These are phyloP conservation scores for Aurantiochytrium sp. DNA, from an alignment of 108 stramenopile genomes.

Conservation along the genomic window DNA sequence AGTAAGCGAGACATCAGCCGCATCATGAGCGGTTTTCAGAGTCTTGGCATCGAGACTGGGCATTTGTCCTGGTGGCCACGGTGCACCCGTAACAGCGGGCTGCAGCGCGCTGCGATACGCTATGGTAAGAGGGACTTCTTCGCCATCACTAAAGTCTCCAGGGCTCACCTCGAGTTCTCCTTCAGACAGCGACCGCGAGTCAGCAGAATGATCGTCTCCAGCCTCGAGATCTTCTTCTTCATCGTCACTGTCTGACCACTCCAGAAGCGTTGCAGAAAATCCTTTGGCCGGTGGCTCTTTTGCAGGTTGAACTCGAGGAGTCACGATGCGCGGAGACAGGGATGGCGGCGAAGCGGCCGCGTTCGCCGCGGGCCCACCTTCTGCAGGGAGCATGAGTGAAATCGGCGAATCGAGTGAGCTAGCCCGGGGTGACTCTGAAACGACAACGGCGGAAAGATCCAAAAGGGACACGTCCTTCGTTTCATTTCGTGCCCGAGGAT, in stretches of 20 bases:
- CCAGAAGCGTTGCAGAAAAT: not conserved
- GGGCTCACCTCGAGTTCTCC: not conserved
- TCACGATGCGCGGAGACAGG: too few species aligned
- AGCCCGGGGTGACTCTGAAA: too few species aligned
- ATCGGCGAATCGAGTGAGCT: too few species aligned
- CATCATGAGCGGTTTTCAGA: too few species aligned
- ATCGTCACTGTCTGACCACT: not conserved
- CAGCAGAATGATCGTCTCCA: not conserved
- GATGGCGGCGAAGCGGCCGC: too few species aligned
- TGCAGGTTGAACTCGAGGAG: too few species aligned
- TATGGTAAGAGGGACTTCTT: not conserved
- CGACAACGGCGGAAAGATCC: too few species aligned
- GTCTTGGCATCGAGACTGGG: not conserved
- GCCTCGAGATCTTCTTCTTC: not conserved
- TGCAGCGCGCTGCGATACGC: constrained; percentile 14
- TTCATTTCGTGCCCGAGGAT: too few species aligned
- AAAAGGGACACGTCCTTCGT: too few species aligned
- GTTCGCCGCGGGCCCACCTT: too few species aligned
- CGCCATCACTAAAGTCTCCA: not conserved
- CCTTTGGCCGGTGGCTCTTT: not conserved
- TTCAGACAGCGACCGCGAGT: not conserved
- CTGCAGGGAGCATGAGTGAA: too few species aligned
- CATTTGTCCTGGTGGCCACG: not conserved
- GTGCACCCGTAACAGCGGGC: not conserved
- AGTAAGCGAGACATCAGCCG: too few species aligned